phyloP scores from a whole-genome alignment of 768 basidiomycete species.

The Russula olivacea region DNA sequence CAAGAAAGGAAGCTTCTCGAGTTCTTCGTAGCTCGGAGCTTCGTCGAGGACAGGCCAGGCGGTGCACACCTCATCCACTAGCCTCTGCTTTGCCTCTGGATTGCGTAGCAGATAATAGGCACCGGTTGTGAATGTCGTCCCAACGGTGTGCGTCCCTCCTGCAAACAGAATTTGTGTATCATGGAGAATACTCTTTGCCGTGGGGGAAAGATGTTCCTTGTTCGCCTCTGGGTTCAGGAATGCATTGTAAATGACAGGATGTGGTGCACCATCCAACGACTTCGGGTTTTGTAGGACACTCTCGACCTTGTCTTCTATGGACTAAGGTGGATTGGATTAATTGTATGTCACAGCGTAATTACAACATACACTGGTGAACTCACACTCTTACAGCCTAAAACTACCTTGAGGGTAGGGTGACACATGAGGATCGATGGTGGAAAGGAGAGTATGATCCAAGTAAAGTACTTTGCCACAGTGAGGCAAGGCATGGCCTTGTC shows the following conservation, averaged over 20 bases:
- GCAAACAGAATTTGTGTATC: constrained; percentile 12
- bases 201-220: neutral
- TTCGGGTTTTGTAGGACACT: constrained; percentile 1
- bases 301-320: neutral
- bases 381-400: neutral
- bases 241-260: constrained; percentile 11
- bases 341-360: too few species aligned
- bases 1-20: constrained; percentile 16
- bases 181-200: neutral
- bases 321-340: neutral
- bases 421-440: neutral
- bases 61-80: neutral
- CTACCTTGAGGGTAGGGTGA: too few species aligned
- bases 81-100: constrained; percentile 3
- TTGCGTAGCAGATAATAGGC: constrained; percentile 8
- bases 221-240: constrained; percentile 1
- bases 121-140: constrained; percentile 12
- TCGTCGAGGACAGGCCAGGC: constrained; percentile 9
- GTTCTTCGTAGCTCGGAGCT: constrained; percentile 10
- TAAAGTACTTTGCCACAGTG: constrained; percentile 4
- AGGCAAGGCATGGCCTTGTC: constrained; percentile 30
- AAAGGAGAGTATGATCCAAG: constrained; percentile 4
- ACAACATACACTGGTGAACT: neutral
- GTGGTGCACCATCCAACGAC: constrained; percentile 5
- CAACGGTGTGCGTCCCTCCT: constrained; percentile 15